Conservation (phyloP, 1,139 yeast species). For the Debaryomycetaceae sp. region DNA sequence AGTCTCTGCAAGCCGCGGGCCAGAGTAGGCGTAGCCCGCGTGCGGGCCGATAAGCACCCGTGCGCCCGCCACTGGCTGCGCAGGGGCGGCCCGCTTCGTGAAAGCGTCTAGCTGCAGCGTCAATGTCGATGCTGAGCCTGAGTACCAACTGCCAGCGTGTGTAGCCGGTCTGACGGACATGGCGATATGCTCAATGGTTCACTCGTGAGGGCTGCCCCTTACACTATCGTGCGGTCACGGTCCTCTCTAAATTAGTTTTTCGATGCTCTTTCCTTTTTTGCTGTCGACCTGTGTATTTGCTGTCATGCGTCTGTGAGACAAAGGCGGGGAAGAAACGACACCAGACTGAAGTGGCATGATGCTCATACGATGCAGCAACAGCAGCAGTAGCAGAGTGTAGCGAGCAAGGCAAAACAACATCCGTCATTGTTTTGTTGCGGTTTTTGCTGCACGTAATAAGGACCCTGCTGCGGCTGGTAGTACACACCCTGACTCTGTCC, state of each 20-base stretch:
- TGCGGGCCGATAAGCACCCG: slow-evolving; percentile 66
- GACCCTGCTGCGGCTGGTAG: neutral
- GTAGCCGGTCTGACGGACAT: slow-evolving; percentile 57
- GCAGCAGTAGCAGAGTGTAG: neutral
- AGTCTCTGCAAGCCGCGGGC: slow-evolving; percentile 71
- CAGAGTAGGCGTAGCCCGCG: slow-evolving; percentile 89
- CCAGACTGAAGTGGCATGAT: too few species aligned
- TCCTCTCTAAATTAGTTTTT: too few species aligned
- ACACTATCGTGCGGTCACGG: too few species aligned
- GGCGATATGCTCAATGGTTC: neutral
- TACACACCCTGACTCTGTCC: too few species aligned
- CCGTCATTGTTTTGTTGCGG: neutral
- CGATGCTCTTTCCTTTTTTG: too few species aligned
- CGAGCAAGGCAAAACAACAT: neutral
- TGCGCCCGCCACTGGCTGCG: slow-evolving; percentile 45
- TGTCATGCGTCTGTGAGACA: too few species aligned
- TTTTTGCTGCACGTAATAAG: neutral
- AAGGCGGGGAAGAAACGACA: too few species aligned
- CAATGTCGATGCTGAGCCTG: slow-evolving; percentile 40
- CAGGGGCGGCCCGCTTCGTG: slow-evolving; percentile 23
- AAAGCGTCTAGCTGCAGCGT: slow-evolving; percentile 45
- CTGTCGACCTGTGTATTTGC: too few species aligned
- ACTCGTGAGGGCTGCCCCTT: too few species aligned
- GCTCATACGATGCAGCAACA: slow-evolving; percentile 1
- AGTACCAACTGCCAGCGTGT: slow-evolving; percentile 91